These are phyloP conservation scores for Barnettozyma sucrosica DNA, from an alignment of 805 yeast species.

Conservation along the genomic window DNA sequence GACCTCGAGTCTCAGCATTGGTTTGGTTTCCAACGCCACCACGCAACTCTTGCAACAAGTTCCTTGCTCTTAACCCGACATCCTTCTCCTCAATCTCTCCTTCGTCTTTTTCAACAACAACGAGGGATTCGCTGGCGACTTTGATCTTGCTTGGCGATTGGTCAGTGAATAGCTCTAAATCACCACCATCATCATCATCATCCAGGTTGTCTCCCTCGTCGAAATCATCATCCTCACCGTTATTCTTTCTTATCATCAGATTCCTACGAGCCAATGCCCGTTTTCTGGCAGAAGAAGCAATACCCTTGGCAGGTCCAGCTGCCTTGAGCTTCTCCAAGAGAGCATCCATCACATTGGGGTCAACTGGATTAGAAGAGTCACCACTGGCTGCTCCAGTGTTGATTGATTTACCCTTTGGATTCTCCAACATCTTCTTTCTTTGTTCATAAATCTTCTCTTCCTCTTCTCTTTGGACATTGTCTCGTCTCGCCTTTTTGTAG, in stretches of 20 bases:
- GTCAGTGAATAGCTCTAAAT: background rate
- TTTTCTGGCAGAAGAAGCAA: constrained; percentile 73
- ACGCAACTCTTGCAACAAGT: constrained; percentile 55
- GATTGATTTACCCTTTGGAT: constrained; percentile 13
- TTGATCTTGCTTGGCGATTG: constrained; percentile 15
- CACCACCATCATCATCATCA: constrained; percentile 18
- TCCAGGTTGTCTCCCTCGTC: constrained; percentile 11
- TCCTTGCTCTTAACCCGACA: constrained; percentile 57
- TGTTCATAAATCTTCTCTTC: constrained; percentile 73
- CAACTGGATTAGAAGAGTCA: constrained; percentile 4
- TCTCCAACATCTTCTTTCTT: constrained; percentile 48
- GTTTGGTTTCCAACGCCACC: constrained; percentile 19
- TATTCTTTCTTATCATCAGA: constrained; percentile 35
- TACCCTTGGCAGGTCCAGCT: constrained; percentile 69
- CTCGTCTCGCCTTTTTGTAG: constrained; percentile 73
- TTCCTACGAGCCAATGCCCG: constrained; percentile 71
- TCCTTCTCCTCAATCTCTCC: constrained; percentile 29
- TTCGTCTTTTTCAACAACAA: background rate
- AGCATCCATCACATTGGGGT: constrained; percentile 63
- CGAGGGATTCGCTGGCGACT: constrained; percentile 3
- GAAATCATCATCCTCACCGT: constrained; percentile 15
- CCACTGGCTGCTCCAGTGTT: constrained; percentile 11
- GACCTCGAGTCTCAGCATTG: constrained; percentile 27
- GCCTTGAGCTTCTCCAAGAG: constrained; percentile 76
- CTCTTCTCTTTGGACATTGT: constrained; percentile 76